Base-by-base conservation (phyloP, 441 rosid species). In the Daphne laureola region DNA sequence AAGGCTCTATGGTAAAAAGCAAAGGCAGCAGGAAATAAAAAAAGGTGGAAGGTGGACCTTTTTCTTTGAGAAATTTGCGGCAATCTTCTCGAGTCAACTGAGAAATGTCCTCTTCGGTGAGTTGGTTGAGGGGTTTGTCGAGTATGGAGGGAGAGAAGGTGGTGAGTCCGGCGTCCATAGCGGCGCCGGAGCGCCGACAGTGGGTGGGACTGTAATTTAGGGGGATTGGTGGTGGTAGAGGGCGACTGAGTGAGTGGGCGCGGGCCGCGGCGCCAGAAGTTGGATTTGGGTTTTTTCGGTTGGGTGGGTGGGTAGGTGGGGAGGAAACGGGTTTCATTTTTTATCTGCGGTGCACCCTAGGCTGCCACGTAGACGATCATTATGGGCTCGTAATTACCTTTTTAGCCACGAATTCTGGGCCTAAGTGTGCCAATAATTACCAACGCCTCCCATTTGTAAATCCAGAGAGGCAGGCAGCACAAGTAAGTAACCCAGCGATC, bases 51-150 rank as follows among this genome's bases (percentile, higher is more conserved):
- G 38, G 38, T 31, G 7, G 58, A 89, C 98, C 98, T 90, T 93
- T 93, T 50, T 78, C 96, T 65, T 78, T 93, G 78, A 93, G 98
- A 69, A 77, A 93, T 51, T 79, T 87, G 69, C 98, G 95, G 79
- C 97, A 93, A 64, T 93, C 98, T 47, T 90, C 97, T 18, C 97
- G 97, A 1, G 98, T 93, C 70, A 93, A 84, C 82, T 90, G 98
- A 18, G 97, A 82, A 82, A 93, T 90, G 89, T 93, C 98, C 14
- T 89, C 98, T 64, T 87, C 97, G 9, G 97, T 90, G 53, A 93
- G 88, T 42, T 83, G 91, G 59, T 73, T 65, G 42, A 87, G 78
- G 54, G 98, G 97, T 63, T 82, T 93, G 63, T 80, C 95, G 0
- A 93, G 95, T 69, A 87, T 77, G 14, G 84, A 79, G 62, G 81